Conservation (phyloP, 129 eudicot species). For the Calendula officinalis region DNA sequence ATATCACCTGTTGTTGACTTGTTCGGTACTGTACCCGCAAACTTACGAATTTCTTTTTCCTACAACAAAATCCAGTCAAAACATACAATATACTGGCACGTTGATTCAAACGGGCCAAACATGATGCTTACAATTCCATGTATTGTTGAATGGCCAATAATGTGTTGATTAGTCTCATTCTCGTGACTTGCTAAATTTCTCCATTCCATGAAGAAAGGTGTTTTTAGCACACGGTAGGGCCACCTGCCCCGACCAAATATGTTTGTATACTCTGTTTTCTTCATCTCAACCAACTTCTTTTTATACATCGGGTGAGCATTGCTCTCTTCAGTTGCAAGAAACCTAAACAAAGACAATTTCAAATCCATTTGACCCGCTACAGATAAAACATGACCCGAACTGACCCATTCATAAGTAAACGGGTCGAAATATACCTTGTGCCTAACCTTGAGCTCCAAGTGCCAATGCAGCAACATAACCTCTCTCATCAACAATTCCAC, state of each 20-base stretch:
- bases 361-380: background rate
- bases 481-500: conserved; percentile 89
- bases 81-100: background rate
- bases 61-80: conserved; percentile 25
- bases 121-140: conserved; percentile 56
- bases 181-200: conserved; percentile 57
- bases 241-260: conserved; percentile 96
- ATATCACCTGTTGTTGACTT: conserved; percentile 75
- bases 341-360: conserved; percentile 37
- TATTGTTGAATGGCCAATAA: conserved; percentile 70
- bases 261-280: conserved; percentile 74
- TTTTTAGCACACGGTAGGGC: conserved; percentile 83
- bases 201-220: conserved; percentile 76
- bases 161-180: conserved; percentile 65
- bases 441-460: conserved; percentile 96
- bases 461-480: conserved; percentile 97
- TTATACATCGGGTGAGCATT: conserved; percentile 87
- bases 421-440: conserved; percentile 55
- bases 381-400: background rate
- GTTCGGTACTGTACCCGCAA: conserved; percentile 85
- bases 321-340: conserved; percentile 91
- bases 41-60: conserved; percentile 76
- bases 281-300: conserved; percentile 63
- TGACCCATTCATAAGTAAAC: background rate
- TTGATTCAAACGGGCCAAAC: background rate